Conservation (phyloP, 2,329 filamentous ascomycete genomes). For the Trichoderma simmonsii region DNA sequence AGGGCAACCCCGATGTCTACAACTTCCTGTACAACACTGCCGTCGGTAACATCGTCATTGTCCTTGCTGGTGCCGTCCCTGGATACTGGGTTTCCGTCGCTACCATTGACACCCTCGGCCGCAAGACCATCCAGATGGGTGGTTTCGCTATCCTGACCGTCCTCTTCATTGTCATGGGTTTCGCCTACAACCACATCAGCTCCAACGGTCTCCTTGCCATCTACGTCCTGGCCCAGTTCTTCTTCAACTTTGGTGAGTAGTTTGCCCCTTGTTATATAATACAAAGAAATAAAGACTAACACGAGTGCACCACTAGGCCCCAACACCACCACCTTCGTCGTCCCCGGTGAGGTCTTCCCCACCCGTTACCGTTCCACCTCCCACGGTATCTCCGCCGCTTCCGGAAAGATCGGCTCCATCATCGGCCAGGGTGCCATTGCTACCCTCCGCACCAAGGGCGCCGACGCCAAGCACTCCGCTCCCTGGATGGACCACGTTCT, state of each 20-base stretch:
- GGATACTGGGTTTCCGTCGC: conserved; percentile 80
- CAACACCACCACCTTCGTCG: conserved; percentile 56
- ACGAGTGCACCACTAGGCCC: conserved; percentile 33
- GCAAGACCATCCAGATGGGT: conserved; percentile 71
- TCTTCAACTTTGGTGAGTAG: conserved; percentile 52
- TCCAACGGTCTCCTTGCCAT: conserved; percentile 53
- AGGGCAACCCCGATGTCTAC: conserved; percentile 55
- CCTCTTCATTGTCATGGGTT: conserved; percentile 61
- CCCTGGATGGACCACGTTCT: conserved; percentile 78
- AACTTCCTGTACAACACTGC: conserved; percentile 69
- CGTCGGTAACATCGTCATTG: conserved; percentile 74
- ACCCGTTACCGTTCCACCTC: conserved; percentile 56
- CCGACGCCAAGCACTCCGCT: conserved; percentile 23
- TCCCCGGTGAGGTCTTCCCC: conserved; percentile 56
- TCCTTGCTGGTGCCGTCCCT: conserved; percentile 74
- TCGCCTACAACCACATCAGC: conserved; percentile 55
- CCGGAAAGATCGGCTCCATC: conserved; percentile 55
- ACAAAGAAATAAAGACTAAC: neutral
- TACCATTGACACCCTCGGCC: conserved; percentile 69
- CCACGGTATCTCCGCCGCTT: conserved; percentile 55
- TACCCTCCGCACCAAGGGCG: conserved; percentile 48
- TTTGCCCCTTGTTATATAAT: neutral
- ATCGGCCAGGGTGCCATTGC: conserved; percentile 57
- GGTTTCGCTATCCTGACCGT: conserved; percentile 60
- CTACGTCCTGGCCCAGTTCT: conserved; percentile 56